Evolutionary conservation across 257 asterid species (phyloP).

Genomic region (Osmanthus fragrans): DNA sequence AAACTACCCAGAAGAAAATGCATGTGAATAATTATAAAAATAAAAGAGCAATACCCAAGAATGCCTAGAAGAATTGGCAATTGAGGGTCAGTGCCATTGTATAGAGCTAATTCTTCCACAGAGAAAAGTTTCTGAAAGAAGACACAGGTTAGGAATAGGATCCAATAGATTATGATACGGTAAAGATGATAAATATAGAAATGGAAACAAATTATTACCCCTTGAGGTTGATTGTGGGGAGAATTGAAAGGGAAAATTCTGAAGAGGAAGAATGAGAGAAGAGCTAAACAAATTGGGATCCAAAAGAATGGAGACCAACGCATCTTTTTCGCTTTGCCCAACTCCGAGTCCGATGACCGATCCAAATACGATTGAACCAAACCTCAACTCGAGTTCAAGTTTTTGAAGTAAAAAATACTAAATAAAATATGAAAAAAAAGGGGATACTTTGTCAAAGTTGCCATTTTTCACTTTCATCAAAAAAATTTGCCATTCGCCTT

Average conservation of each 20-base stretch:
- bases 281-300: conserved; percentile 56
- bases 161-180: not conserved
- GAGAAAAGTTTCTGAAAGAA: conserved; percentile 52
- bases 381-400: not conserved
- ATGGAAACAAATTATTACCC: conserved; percentile 15
- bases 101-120: conserved; percentile 57
- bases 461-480: too few relatives aligned
- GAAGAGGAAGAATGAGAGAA: conserved; percentile 53
- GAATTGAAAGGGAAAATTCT: conserved; percentile 36
- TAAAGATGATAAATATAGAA: not conserved
- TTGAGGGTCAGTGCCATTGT: conserved; percentile 69
- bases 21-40: not conserved
- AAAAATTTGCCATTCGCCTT: too few relatives aligned
- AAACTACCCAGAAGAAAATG: not conserved
- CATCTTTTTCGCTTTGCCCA: conserved; percentile 30
- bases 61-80: conserved; percentile 79
- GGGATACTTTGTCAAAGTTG: too few relatives aligned
- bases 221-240: conserved; percentile 23
- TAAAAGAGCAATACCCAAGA: conserved; percentile 51
- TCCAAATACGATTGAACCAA: not conserved
- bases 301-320: conserved; percentile 64
- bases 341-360: not conserved
- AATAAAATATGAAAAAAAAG: too few relatives aligned
- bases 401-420: not conserved
- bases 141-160: not conserved